Conservation (phyloP, 2,329 filamentous ascomycete species). For the Fusarium keratoplasticum region DNA sequence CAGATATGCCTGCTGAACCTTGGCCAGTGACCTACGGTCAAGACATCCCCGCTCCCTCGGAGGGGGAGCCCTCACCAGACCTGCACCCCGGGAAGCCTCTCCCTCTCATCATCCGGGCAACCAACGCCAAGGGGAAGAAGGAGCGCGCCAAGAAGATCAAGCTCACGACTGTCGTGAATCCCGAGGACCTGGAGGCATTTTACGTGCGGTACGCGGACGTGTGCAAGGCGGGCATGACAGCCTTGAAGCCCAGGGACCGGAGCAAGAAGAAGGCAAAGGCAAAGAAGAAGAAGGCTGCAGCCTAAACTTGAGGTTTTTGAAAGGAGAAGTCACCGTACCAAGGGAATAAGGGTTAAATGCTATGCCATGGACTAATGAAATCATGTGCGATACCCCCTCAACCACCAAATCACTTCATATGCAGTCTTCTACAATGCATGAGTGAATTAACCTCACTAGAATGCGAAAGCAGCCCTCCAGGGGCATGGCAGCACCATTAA, state of each 20-base stretch:
- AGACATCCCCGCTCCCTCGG: constrained; percentile 56
- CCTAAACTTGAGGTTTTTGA: constrained; percentile 13
- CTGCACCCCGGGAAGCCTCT: constrained; percentile 68
- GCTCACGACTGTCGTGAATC: constrained; percentile 84
- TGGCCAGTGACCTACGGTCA: constrained; percentile 57
- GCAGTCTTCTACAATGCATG: background rate
- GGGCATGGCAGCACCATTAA: no score
- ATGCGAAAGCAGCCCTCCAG: background rate
- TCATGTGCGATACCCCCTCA: constrained; percentile 16
- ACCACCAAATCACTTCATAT: constrained; percentile 3
- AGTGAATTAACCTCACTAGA: constrained; percentile 1
- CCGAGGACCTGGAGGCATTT: constrained; percentile 81
- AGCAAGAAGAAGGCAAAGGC: constrained; percentile 87
- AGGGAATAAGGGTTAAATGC: constrained; percentile 1
- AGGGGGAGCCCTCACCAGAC: constrained; percentile 69
- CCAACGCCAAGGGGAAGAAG: constrained; percentile 78
- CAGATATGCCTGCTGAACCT: constrained; percentile 7
- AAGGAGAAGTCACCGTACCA: background rate
- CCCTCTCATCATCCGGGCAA: constrained; percentile 84
- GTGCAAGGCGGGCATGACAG: constrained; percentile 89
- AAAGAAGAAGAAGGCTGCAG: constrained; percentile 70
- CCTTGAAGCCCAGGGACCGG: constrained; percentile 91
- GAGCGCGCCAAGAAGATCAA: constrained; percentile 73
- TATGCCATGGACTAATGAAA: constrained; percentile 34
- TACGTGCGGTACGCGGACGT: constrained; percentile 89